Conservation (phyloP, 192 early-diverging fungal genomes). For the Diversispora eburnea region DNA sequence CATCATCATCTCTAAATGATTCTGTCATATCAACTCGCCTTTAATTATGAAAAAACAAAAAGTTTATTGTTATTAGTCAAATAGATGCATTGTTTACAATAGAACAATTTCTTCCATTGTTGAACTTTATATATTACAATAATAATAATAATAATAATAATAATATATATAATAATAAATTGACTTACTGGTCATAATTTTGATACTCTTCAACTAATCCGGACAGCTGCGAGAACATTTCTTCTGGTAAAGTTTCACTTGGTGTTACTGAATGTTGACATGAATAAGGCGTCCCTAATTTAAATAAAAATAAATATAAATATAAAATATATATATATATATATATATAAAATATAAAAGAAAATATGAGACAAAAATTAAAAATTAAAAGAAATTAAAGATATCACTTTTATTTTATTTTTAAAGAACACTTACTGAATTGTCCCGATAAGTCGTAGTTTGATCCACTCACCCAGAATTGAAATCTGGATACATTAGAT, state of each 20-base stretch:
- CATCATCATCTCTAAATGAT: conserved; percentile 3
- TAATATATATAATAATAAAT: not conserved
- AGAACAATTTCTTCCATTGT: not conserved
- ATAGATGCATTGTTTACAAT: conserved; percentile 5
- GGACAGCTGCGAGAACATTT: conserved; percentile 9
- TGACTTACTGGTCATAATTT: conserved; percentile 22
- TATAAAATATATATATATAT: not conserved
- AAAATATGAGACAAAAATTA: not conserved
- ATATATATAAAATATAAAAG: not conserved
- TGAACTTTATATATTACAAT: not conserved
- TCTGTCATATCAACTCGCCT: conserved; percentile 24
- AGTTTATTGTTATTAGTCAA: not conserved
- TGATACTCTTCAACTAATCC: conserved; percentile 7
- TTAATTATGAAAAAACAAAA: conserved; percentile 6
- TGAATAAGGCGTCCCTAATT: conserved; percentile 15
- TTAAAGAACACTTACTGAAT: conserved; percentile 47
- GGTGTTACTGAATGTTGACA: conserved; percentile 9
- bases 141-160: not conserved
- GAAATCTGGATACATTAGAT: conserved; percentile 54
- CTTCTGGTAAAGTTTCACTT: conserved; percentile 8
- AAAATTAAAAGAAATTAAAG: not conserved
- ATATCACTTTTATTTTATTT: no score
- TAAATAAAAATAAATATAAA: no score
- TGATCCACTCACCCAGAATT: conserved; percentile 57
- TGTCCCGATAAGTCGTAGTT: conserved; percentile 45